Evolutionary conservation across 2,329 filamentous ascomycete species (phyloP).

Genomic region (Stachybotrys echinatus): DNA sequence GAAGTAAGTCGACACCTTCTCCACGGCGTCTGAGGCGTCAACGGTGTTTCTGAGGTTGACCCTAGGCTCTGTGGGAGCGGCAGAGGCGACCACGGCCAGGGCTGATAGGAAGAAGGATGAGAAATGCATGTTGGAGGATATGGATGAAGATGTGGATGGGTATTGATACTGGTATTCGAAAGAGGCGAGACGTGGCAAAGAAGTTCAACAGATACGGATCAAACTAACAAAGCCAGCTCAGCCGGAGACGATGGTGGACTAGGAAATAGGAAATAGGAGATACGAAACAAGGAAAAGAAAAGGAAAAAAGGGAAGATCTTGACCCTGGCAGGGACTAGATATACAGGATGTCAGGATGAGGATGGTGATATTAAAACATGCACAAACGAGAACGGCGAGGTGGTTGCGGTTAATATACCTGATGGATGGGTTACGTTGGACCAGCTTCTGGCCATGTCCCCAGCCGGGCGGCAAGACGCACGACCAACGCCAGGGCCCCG

Average conservation of each 20-base stretch:
- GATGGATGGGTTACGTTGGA: not conserved
- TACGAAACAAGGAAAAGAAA: slow-evolving; percentile 9
- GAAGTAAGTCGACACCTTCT: slow-evolving; percentile 55
- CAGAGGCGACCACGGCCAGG: slow-evolving; percentile 38
- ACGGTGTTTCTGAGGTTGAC: slow-evolving; percentile 29
- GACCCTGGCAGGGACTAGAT: not conserved
- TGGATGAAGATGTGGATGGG: slow-evolving; percentile 4
- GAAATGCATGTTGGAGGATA: slow-evolving; percentile 41
- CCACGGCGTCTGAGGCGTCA: slow-evolving; percentile 32
- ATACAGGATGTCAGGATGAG: not conserved
- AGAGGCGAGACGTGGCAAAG: slow-evolving; percentile 9
- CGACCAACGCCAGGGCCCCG: not conserved
- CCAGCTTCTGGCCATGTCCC: not conserved
- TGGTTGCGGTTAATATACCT: not conserved
- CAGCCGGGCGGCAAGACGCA: not conserved
- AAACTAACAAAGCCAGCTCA: slow-evolving; percentile 5
- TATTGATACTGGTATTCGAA: not conserved
- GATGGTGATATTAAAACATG: not conserved
- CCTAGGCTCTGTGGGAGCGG: slow-evolving; percentile 36
- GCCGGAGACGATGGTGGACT: slow-evolving; percentile 10
- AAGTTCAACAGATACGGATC: not conserved
- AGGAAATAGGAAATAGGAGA: slow-evolving; percentile 15
- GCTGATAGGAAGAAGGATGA: slow-evolving; percentile 41
- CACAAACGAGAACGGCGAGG: not conserved
- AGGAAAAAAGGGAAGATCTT: slow-evolving; percentile 6